A percentile compares a stretch with the other conserved stretches of the same genome.
Conservation (phyloP, 78 protist species). For the Dictyostelium firmibasis region DNA sequence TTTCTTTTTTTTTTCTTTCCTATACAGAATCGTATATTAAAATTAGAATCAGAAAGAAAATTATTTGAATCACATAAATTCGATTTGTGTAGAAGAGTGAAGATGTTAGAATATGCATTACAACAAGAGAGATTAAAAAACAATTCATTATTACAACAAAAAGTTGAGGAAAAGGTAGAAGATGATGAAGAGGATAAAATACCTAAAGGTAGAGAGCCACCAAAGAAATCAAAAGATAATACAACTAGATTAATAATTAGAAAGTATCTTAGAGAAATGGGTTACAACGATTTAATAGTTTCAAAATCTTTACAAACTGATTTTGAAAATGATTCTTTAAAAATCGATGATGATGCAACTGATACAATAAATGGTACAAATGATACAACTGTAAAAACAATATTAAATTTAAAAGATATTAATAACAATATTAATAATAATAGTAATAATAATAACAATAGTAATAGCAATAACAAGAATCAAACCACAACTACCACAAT, state of each 20-base stretch:
- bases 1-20: neutral
- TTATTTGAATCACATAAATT: conserved; percentile 1
- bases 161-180: neutral
- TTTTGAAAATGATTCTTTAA: neutral
- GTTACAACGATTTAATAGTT: conserved; percentile 37
- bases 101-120: conserved; percentile 70
- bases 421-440: neutral
- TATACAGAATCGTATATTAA: conserved; percentile 3
- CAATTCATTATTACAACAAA: neutral
- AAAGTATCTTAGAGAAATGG: conserved; percentile 36
- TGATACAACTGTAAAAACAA: neutral
- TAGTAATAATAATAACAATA: neutral
- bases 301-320: conserved; percentile 16
- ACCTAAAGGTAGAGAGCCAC: neutral
- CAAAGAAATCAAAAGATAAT: conserved; percentile 7
- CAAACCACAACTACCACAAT: neutral
- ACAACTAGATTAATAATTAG: conserved; percentile 35
- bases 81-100: conserved; percentile 52
- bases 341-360: neutral
- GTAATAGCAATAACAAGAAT: neutral
- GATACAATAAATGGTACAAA: neutral
- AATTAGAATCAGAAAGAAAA: conserved; percentile 57
- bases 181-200: neutral
- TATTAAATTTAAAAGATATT: neutral
- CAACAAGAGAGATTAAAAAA: conserved; percentile 61